Evolutionary conservation across 2,329 filamentous ascomycete species (phyloP).

Genomic region (Venturia effusa): DNA sequence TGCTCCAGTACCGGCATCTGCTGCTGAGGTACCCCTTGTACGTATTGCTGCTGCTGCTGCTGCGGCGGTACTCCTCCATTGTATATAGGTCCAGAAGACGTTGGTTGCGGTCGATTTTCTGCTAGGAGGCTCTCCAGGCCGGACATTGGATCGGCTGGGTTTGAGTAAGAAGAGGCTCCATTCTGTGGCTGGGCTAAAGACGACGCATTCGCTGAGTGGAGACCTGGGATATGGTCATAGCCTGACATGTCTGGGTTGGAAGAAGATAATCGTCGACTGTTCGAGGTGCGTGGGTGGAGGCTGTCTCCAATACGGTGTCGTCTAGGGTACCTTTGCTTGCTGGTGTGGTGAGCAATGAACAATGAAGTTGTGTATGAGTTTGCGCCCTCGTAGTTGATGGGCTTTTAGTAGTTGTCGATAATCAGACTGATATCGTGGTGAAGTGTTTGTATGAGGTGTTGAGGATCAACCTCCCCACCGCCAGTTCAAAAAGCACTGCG

Average conservation of each 20-base stretch:
- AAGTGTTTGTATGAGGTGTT: not conserved
- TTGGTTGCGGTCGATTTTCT: slow-evolving; percentile 1
- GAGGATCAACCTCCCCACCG: too few relatives aligned
- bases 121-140: slow-evolving; percentile 1
- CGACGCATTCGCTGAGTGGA: not conserved
- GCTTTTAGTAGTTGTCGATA: not conserved
- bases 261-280: not conserved
- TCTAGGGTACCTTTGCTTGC: too few relatives aligned
- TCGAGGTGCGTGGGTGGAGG: not conserved
- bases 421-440: not conserved
- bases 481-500: too few relatives aligned
- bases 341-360: not conserved
- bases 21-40: not conserved
- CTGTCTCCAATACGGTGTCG: not conserved
- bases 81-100: not conserved
- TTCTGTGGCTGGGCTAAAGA: not conserved
- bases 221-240: not conserved
- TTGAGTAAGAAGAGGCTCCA: not conserved
- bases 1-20: not conserved
- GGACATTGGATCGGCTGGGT: not conserved
- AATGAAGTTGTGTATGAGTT: not conserved
- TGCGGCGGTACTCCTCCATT: not conserved
- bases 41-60: not conserved
- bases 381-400: not conserved
- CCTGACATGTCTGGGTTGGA: not conserved